Evolutionary conservation across 176 grass and related monocot genomes (phyloP).

Genomic region (Alopecurus myosuroides): DNA sequence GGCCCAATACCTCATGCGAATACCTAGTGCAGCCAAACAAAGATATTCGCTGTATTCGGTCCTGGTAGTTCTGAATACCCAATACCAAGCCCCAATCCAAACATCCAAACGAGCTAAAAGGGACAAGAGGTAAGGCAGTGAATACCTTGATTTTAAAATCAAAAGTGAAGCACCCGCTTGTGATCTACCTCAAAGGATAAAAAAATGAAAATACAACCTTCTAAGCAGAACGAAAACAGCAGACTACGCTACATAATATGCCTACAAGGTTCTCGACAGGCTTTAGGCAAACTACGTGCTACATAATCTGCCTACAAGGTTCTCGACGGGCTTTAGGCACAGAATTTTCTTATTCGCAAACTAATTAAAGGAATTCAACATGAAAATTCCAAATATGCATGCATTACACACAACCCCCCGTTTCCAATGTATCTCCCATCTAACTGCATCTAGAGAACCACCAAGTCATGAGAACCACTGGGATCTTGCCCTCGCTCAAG

Average conservation of each 20-base stretch:
- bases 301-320: background rate
- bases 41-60: no score
- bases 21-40: no score
- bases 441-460: background rate
- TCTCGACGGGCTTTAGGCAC: background rate
- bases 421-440: background rate
- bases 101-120: no score
- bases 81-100: no score
- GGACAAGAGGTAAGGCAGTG: background rate
- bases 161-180: background rate
- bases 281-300: background rate
- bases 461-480: background rate
- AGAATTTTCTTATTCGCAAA: background rate
- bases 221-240: background rate
- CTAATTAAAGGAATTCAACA: background rate
- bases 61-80: no score
- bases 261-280: background rate
- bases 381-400: background rate
- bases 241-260: background rate
- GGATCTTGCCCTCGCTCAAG: background rate
- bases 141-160: constrained; percentile 20
- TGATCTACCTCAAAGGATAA: background rate
- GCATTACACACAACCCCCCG: background rate
- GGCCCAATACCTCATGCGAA: no score
- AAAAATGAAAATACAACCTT: background rate